Evolutionary conservation across 768 basidiomycete species (phyloP).

Genomic region (Pleurotus cornucopiae): DNA sequence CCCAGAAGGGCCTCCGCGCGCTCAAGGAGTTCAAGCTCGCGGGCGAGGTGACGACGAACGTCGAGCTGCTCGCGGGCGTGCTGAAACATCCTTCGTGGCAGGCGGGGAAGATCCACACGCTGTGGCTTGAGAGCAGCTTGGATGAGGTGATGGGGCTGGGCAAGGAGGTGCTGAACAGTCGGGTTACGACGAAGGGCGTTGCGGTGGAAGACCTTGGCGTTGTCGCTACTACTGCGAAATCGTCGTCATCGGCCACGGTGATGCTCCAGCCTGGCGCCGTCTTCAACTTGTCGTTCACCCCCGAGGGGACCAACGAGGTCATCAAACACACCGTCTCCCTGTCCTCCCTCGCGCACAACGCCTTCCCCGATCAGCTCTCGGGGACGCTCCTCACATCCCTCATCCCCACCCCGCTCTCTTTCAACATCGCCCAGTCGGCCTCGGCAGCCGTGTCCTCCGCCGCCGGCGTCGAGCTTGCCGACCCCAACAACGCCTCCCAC

Average conservation of each 20-base stretch:
- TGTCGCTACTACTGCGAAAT: neutral
- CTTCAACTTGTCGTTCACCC: slow-evolving; percentile 27
- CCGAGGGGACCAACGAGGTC: slow-evolving; percentile 4
- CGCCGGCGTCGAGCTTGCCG: slow-evolving; percentile 28
- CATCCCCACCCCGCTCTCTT: slow-evolving; percentile 22
- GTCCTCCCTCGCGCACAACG: slow-evolving; percentile 27
- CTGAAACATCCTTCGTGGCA: slow-evolving; percentile 27
- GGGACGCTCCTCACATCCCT: slow-evolving; percentile 29
- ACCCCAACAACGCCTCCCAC: slow-evolving; percentile 26
- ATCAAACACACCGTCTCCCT: slow-evolving; percentile 28
- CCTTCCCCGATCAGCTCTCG: slow-evolving; percentile 30
- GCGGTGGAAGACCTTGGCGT: neutral
- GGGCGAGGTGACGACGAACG: slow-evolving; percentile 38
- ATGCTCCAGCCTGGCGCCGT: slow-evolving; percentile 31
- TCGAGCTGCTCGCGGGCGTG: slow-evolving; percentile 26
- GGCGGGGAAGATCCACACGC: slow-evolving; percentile 25
- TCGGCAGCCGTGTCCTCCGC: slow-evolving; percentile 20
- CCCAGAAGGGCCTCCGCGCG: slow-evolving; percentile 79
- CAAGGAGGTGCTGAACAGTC: slow-evolving; percentile 2
- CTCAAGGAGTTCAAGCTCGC: slow-evolving; percentile 79
- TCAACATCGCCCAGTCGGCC: slow-evolving; percentile 27
- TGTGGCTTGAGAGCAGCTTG: slow-evolving; percentile 33
- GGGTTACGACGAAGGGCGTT: neutral
- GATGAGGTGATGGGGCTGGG: slow-evolving; percentile 17
- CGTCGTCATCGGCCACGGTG: neutral